These are phyloP conservation scores for Aspergillus baeticus DNA, from an alignment of 495 filamentous ascomycete genomes.

Conservation along the genomic window DNA sequence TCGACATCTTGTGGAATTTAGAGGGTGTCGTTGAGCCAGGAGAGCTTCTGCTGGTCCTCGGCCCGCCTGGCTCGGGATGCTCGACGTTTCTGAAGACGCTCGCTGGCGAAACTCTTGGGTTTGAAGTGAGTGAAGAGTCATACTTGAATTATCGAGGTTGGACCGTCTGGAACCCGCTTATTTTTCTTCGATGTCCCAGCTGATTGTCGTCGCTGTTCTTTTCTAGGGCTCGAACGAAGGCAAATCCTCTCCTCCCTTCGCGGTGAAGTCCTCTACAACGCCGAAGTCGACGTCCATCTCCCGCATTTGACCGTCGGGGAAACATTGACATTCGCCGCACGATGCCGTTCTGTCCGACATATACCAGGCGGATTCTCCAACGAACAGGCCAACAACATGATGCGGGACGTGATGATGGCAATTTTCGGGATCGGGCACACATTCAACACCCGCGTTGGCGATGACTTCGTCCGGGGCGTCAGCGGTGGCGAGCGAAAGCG, in stretches of 20 bases:
- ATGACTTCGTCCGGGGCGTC: slow-evolving; percentile 69
- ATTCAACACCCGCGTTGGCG: slow-evolving; percentile 69
- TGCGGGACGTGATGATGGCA: no score
- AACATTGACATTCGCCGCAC: slow-evolving; percentile 59
- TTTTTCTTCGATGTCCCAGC: no score
- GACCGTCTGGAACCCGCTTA: no score
- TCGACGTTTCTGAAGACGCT: slow-evolving; percentile 72
- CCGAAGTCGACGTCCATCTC: slow-evolving; percentile 64
- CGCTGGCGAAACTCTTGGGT: slow-evolving; percentile 67
- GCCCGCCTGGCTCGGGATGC: slow-evolving; percentile 67
- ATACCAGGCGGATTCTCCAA: no score
- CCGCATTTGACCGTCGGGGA: slow-evolving; percentile 63
- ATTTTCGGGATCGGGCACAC: slow-evolving; percentile 69
- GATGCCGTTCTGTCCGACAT: slow-evolving; percentile 46
- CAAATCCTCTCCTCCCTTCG: slow-evolving; percentile 64
- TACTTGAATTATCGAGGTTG: no score
- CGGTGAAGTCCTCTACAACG: slow-evolving; percentile 63
- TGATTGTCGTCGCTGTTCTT: slow-evolving; percentile 34
- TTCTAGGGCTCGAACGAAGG: slow-evolving; percentile 75
- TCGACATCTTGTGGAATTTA: no score
- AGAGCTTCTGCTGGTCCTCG: slow-evolving; percentile 50
- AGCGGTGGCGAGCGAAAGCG: slow-evolving; percentile 66
- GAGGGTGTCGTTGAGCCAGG: no score
- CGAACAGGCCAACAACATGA: no score
- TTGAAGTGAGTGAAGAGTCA: slow-evolving; percentile 54